These are phyloP conservation scores for Trichophyton simii DNA, from an alignment of 2,329 filamentous ascomycete species.

Conservation along the genomic window DNA sequence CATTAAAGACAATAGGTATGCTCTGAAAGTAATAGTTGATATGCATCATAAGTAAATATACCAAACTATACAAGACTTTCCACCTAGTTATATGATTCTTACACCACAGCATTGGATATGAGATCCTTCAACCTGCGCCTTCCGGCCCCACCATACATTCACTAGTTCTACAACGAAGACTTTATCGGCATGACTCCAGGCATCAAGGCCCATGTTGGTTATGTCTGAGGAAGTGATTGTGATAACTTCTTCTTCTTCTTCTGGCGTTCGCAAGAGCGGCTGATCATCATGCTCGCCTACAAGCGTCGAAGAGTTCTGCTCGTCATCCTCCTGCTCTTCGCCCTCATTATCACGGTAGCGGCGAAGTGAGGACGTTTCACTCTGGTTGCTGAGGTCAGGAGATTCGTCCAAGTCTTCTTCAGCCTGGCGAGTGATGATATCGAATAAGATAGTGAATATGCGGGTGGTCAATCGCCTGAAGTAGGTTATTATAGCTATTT, in stretches of 20 bases:
- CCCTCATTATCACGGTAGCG: constrained; percentile 1
- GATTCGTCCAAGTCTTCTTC: constrained; percentile 9
- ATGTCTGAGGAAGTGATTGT: constrained; percentile 35
- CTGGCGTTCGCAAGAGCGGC: constrained; percentile 12
- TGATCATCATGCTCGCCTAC: constrained; percentile 10
- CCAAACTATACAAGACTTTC: constrained; percentile 1
- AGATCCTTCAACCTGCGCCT: constrained; percentile 31
- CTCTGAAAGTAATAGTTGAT: neutral
- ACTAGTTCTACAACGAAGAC: constrained; percentile 36
- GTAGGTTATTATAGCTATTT: constrained; percentile 39
- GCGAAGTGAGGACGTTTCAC: neutral
- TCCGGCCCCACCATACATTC: constrained; percentile 35
- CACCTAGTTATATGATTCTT: constrained; percentile 26
- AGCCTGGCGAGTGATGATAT: constrained; percentile 29
- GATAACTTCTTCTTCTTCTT: constrained; percentile 20
- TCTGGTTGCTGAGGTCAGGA: neutral
- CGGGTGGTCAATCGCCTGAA: constrained; percentile 38
- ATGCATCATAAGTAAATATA: neutral
- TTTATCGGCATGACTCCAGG: constrained; percentile 37
- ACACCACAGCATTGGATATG: constrained; percentile 38
- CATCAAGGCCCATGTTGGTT: constrained; percentile 37
- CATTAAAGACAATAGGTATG: neutral
- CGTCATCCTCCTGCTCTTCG: constrained; percentile 15
- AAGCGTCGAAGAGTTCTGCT: constrained; percentile 7
- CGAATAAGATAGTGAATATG: constrained; percentile 34